Percentiles rank a stretch among this genome's conserved stretches.
phyloP scores from a whole-genome alignment of 2,329 filamentous ascomycete genomes.

The Aspergillus pseudotamarii region DNA sequence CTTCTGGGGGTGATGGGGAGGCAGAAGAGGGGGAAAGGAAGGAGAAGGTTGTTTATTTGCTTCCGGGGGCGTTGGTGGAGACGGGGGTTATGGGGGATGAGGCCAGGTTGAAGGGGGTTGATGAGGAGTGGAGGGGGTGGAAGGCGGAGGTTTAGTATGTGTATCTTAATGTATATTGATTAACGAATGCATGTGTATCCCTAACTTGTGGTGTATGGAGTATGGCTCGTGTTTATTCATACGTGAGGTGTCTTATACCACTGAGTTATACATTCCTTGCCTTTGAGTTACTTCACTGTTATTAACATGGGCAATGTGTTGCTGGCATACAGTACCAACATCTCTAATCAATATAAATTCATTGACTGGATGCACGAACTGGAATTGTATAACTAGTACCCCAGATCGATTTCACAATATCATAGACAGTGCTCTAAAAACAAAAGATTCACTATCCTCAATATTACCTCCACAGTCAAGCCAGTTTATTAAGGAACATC shows the following conservation, averaged over 20 bases:
- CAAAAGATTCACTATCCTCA: too few species aligned
- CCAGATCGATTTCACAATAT: too few species aligned
- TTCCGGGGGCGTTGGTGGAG: slow-evolving; percentile 61
- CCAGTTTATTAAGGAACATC: too few species aligned
- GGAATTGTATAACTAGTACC: too few species aligned
- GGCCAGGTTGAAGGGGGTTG: slow-evolving; percentile 31
- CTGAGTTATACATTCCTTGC: neutral
- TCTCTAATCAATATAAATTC: too few species aligned
- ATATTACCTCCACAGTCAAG: too few species aligned
- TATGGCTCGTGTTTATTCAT: neutral
- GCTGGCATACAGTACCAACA: too few species aligned
- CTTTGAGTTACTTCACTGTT: neutral
- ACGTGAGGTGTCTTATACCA: too few species aligned
- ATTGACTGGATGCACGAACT: too few species aligned
- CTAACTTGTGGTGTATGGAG: neutral
- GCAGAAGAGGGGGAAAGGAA: slow-evolving; percentile 33
- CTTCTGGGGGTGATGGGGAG: slow-evolving; percentile 18
- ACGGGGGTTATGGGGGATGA: slow-evolving; percentile 58
- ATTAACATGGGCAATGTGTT: neutral
- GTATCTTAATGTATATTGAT: neutral
- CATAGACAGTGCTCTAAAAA: too few species aligned
- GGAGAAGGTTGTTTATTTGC: slow-evolving; percentile 57
- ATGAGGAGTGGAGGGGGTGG: slow-evolving; percentile 42
- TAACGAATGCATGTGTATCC: neutral
- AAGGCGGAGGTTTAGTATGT: neutral